Evolutionary conservation across 306 rosid species (phyloP), one percentile per base, ranked within the genome.

Genomic region (Lithocarpus polystachyus): DNA sequence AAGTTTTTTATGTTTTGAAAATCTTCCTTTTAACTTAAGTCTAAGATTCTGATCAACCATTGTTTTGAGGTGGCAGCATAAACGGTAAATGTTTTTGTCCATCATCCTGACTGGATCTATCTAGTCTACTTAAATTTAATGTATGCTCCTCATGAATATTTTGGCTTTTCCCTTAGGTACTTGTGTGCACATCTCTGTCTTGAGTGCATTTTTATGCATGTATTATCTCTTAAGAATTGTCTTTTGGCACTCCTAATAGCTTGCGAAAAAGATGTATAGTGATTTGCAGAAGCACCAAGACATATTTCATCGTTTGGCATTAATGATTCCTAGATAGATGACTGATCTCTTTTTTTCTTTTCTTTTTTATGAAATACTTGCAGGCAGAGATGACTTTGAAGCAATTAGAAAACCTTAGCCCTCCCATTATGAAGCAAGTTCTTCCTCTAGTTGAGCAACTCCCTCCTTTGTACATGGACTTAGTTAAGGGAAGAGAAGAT

Each of bases 391-490:
- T 95, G 89, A 95, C 99, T 67, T 72, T 95, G 80, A 90, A 88
- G 85, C 95, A 91, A 75, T 73, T 92, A 65, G 94, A 79, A 87
- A 95, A 82, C 79, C 92, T 92, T 77, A 89, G 97, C 90, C 98
- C 99, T 80, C 92, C 98, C 75, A 86, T 95, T 77, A 81, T 95
- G 98, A 95, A 92, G 91, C 99, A 95, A 90, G 96, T 90, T 86
- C 87, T 93, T 84, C 99, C 99, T 80, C 86, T 95, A 76, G 92
- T 95, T 80, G 98, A 91, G 91, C 99, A 95, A 83, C 94, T 95
- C 57, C 98, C 97, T 75, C 99, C 98, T 55, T 77, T 95, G 90
- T 95, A 95, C 87, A 90, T 88, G 98, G 98, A 95, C 71, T 85
- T 95, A 79, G 91, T 87, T 62, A 90, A 90, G 68, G 98, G 98